These are phyloP conservation scores for Clitoria ternatea DNA, from an alignment of 306 rosid genomes.

Conservation along the genomic window DNA sequence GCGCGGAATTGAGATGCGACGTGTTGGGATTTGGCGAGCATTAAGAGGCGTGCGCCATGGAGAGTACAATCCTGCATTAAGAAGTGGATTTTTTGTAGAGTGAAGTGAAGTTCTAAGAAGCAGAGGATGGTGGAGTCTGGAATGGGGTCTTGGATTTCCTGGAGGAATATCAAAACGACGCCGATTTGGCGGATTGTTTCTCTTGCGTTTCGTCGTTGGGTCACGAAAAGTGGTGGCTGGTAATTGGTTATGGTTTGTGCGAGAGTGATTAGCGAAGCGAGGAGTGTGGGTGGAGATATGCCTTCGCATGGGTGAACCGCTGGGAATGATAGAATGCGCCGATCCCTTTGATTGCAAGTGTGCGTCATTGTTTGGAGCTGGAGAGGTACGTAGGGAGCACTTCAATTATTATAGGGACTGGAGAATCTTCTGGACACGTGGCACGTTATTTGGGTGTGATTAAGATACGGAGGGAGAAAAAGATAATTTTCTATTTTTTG, in stretches of 20 bases:
- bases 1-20: conserved; percentile 45
- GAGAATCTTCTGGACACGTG: conserved; percentile 35
- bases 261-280: conserved; percentile 47
- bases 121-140: conserved; percentile 37
- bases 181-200: conserved; percentile 57
- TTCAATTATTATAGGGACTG: conserved; percentile 16
- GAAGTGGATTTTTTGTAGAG: conserved; percentile 56
- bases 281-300: conserved; percentile 45
- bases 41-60: conserved; percentile 40
- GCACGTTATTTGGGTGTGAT: too few relatives aligned
- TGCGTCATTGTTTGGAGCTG: not conserved
- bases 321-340: conserved; percentile 62
- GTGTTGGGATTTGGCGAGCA: conserved; percentile 49
- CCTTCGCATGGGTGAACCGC: conserved; percentile 77
- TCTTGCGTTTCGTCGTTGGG: conserved; percentile 56
- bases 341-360: conserved; percentile 24
- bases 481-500: not conserved
- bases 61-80: conserved; percentile 58
- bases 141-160: conserved; percentile 39
- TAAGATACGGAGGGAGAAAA: too few relatives aligned
- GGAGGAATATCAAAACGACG: conserved; percentile 52
- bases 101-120: conserved; percentile 66
- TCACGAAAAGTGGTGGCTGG: conserved; percentile 35
- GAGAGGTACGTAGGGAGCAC: not conserved
- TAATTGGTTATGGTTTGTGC: conserved; percentile 39